Base-by-base conservation (phyloP, 768 basidiomycete species). In the Postia placenta region DNA sequence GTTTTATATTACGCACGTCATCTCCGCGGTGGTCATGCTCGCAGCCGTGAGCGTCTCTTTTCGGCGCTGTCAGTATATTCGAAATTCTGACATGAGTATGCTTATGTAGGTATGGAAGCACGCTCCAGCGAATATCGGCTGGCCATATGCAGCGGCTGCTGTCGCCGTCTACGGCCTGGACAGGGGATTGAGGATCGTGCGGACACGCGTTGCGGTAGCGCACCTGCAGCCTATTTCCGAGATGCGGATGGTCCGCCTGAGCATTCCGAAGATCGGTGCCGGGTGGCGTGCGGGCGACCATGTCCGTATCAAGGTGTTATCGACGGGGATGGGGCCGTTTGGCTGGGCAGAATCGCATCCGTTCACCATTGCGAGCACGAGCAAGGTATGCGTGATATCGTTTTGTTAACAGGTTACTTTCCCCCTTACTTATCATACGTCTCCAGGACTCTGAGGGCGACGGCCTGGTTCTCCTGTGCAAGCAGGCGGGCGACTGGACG, bases 241-340 rank as follows among this genome's bases (percentile, higher is more conserved):
- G 7, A 70, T 79, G 19, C 64, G 65, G 12, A 66, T 72, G 36
- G 79, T 77, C 4, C 67, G 74, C 37, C 58, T 82, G 23, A 70
- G 75, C 30, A 60, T 79, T 6, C 73, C 73, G 0, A 47, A 59
- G 4, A 38, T 81, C 38, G 71, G 67, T 42, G 64, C 68, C 0
- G 81, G 81, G 17, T 83, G 80, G 80, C 67, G 78, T 24, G 69
- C 78, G 0, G 80, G 82, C 2, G 80, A 83, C 56, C 79, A 83
- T 56, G 76, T 83, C 38, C 73, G 80, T 40, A 51, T 83, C 24
- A 66, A 76, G 37, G 65, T 76, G 0, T 63, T 77, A 1, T 47
- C 46, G 11, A 56, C 69, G n/a, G 67, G 63, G 19, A 68, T 69
- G 66, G 68, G 73, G 2, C 58, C 62, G 60, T 48, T 62, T 11